Base-by-base conservation (phyloP, 805 yeast genomes). In the Saccharomycodes ludwigii region DNA sequence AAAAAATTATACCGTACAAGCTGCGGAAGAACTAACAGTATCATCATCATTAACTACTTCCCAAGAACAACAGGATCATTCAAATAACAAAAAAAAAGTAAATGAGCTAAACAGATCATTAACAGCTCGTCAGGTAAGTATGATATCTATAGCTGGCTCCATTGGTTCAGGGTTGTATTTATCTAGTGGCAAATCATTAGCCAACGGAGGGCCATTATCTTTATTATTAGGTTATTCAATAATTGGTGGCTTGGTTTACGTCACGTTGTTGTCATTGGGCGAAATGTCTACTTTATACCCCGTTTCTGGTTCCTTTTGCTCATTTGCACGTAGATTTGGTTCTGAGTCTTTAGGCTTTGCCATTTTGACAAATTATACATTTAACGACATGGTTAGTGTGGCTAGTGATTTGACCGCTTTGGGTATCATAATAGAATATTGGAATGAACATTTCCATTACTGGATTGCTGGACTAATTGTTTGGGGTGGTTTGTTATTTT, bases 71-170 rank as follows among this genome's bases (percentile, higher is more conserved):
- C n/a, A n/a, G n/a, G n/a, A n/a, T n/a, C n/a, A n/a, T n/a, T n/a
- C n/a, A n/a, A n/a, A n/a, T n/a, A n/a, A n/a, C n/a, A n/a, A n/a
- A n/a, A n/a, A n/a, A n/a, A n/a, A n/a, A n/a, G n/a, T n/a, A n/a
- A n/a, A n/a, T n/a, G n/a, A n/a, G n/a, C n/a, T 34, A 29, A 34
- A 65, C 21, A 59, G 78, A 40, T 50, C 63, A 6, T 59, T 76
- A 33, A 69, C 70, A 41, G 66, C 70, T 26, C 65, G 86, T 47
- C 88, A 81, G 50, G 55, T 81, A 42, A 74, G 76, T 38, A 75
- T 79, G 83, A 81, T 81, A 56, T 81, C 85, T 25, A 63, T 79
- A 38, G 86, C 83, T 34, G 83, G 84, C 21, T 67, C 77, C 36
- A 77, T 79, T 40, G 86, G 88, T 42, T 72, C 83, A 5, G 80